Percentiles rank a stretch among this genome's conserved stretches.
Evolutionary conservation across 1,284 basidiomycete species (phyloP).

Genomic region (Tylopilus orsonianus): DNA sequence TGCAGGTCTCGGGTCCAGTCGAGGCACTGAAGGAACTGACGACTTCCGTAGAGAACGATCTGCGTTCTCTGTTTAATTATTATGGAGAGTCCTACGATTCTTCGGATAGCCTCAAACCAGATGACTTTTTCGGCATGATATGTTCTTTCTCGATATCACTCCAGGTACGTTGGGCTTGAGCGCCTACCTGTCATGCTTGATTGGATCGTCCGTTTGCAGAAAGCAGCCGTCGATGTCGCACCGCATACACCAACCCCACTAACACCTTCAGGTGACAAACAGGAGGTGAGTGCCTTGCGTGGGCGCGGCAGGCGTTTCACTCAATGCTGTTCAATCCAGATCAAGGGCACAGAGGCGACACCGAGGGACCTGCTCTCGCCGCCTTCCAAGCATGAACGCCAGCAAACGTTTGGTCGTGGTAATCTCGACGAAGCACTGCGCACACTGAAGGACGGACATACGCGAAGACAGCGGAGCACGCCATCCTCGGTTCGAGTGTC

Average conservation of each 20-base stretch:
- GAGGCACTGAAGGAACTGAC: conserved; percentile 67
- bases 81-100: conserved; percentile 71
- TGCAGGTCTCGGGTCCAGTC: conserved; percentile 49
- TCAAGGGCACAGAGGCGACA: not conserved
- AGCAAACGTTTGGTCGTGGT: conserved; percentile 64
- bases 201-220: conserved; percentile 43
- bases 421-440: conserved; percentile 81
- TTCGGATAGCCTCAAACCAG: conserved; percentile 65
- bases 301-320: not conserved
- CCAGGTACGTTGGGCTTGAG: conserved; percentile 44
- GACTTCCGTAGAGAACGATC: conserved; percentile 53
- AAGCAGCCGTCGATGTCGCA: conserved; percentile 74
- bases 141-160: conserved; percentile 72
- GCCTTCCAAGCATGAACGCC: conserved; percentile 32
- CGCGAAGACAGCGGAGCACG: conserved; percentile 48
- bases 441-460: conserved; percentile 69
- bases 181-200: not conserved
- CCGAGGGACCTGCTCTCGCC: conserved; percentile 10
- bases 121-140: conserved; percentile 78
- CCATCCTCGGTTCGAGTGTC: conserved; percentile 42
- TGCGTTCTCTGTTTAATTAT: conserved; percentile 61
- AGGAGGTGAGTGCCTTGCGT: conserved; percentile 7
- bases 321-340: conserved; percentile 13
- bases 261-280: conserved; percentile 1
- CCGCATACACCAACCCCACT: conserved; percentile 31